Conservation (phyloP, 2,329 filamentous ascomycete species). For the Zymoseptoria ardabiliae region DNA sequence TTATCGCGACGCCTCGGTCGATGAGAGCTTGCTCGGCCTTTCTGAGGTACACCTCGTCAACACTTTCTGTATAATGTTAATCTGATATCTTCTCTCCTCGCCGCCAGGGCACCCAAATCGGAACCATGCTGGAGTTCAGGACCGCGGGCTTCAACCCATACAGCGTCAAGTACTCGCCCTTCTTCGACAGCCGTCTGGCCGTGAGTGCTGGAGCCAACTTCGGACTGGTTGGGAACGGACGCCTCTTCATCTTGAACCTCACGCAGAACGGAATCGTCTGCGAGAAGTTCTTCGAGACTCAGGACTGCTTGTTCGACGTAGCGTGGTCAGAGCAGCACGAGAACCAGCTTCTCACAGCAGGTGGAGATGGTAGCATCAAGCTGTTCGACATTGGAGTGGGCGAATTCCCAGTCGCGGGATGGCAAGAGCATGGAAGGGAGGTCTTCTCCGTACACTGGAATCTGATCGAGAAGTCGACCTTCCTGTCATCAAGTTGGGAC, state of each 20-base stretch:
- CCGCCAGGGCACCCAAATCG: neutral
- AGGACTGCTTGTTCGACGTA: slow-evolving; percentile 91
- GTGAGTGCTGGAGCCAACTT: slow-evolving; percentile 91
- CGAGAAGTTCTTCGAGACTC: slow-evolving; percentile 89
- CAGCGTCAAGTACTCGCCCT: slow-evolving; percentile 96
- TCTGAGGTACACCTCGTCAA: neutral
- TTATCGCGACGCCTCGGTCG: neutral
- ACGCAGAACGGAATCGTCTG: slow-evolving; percentile 76
- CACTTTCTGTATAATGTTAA: slow-evolving; percentile 3
- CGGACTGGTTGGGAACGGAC: slow-evolving; percentile 91
- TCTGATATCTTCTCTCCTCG: neutral
- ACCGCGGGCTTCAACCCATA: slow-evolving; percentile 94
- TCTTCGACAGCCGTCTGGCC: slow-evolving; percentile 90
- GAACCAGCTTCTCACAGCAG: slow-evolving; percentile 82
- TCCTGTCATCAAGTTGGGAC: slow-evolving; percentile 90
- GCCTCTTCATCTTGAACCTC: slow-evolving; percentile 75
- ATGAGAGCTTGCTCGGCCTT: neutral
- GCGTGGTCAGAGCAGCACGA: slow-evolving; percentile 96
- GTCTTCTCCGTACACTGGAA: slow-evolving; percentile 93
- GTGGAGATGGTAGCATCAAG: slow-evolving; percentile 90
- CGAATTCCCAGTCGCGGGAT: slow-evolving; percentile 83
- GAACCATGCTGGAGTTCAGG: slow-evolving; percentile 80
- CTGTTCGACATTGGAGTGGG: slow-evolving; percentile 78
- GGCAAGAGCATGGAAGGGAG: slow-evolving; percentile 88
- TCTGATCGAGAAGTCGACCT: slow-evolving; percentile 79